phyloP scores from a whole-genome alignment of 495 filamentous ascomycete genomes.

The Podospora conica region DNA sequence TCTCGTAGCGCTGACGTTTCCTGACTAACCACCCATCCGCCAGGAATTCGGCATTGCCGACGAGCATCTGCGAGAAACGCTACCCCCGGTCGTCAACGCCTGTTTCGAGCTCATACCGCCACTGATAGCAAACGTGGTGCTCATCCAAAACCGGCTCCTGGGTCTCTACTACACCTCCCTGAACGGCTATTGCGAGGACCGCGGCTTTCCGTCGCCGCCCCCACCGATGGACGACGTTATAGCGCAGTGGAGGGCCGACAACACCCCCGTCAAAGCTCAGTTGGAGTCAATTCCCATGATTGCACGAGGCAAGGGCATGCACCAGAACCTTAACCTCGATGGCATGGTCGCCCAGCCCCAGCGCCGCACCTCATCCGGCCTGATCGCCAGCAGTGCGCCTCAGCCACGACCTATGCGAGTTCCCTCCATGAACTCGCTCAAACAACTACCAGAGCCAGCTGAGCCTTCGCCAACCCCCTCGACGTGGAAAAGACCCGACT shows the following conservation, averaged over 20 bases:
- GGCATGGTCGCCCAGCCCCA: conserved; percentile 21
- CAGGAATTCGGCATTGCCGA: conserved; percentile 82
- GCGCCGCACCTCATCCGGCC: conserved; percentile 29
- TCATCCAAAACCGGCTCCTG: conserved; percentile 77
- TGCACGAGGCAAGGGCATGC: conserved; percentile 68
- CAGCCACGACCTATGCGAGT: conserved; percentile 35
- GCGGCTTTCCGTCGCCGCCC: conserved; percentile 65
- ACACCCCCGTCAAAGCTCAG: conserved; percentile 59
- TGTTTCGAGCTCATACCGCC: conserved; percentile 75
- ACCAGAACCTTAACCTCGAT: conserved; percentile 48
- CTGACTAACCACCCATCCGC: conserved; percentile 10
- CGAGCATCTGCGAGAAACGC: conserved; percentile 64
- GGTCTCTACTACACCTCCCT: conserved; percentile 80
- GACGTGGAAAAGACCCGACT: conserved; percentile 20
- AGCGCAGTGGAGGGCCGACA: conserved; percentile 59
- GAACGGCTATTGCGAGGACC: conserved; percentile 67
- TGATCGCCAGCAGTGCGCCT: conserved; percentile 26
- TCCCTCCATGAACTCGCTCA: conserved; percentile 27
- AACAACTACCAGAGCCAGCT: conserved; percentile 10
- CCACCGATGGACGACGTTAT: conserved; percentile 69
- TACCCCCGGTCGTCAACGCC: conserved; percentile 70
- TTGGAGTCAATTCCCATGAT: conserved; percentile 68
- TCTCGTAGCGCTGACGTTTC: not conserved
- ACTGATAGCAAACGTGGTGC: conserved; percentile 64
- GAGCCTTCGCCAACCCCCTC: conserved; percentile 21